phyloP scores from a whole-genome alignment of 768 basidiomycete genomes.

The Auricularia sp. region DNA sequence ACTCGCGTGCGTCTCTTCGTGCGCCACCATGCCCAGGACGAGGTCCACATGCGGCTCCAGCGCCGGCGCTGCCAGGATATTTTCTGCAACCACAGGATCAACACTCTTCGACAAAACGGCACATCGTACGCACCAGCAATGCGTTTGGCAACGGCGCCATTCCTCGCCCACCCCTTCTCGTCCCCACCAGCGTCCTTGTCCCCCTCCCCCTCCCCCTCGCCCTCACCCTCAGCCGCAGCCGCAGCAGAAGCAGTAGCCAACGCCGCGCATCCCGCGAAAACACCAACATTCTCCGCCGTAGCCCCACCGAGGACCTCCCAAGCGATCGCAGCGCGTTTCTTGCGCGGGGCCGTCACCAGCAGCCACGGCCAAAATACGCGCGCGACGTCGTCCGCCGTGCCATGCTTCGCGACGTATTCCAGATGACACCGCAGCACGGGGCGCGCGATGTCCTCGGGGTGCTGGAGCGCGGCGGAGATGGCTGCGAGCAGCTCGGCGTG shows the following conservation, averaged over 20 bases:
- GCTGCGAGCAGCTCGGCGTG: constrained; percentile 15
- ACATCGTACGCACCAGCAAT: constrained; percentile 48
- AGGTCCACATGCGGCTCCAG: constrained; percentile 33
- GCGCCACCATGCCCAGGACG: constrained; percentile 44
- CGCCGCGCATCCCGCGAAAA: constrained; percentile 22
- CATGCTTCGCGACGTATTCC: constrained; percentile 42
- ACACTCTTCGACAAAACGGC: background rate
- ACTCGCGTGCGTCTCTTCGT: constrained; percentile 41
- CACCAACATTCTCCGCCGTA: constrained; percentile 9
- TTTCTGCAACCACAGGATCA: constrained; percentile 35
- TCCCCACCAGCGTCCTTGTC: constrained; percentile 5
- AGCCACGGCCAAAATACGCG: constrained; percentile 61
- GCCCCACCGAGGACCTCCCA: constrained; percentile 51
- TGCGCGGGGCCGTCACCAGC: constrained; percentile 60
- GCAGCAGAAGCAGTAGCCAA: background rate
- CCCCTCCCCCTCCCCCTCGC: no score
- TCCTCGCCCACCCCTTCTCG: constrained; percentile 12
- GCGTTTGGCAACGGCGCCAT: constrained; percentile 44
- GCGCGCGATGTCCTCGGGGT: constrained; percentile 38
- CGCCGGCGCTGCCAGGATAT: constrained; percentile 46
- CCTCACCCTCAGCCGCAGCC: no score
- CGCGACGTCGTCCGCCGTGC: constrained; percentile 27
- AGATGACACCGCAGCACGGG: constrained; percentile 45
- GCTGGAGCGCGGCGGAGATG: constrained; percentile 14
- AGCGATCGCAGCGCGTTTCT: constrained; percentile 52